Percentiles rank a stretch among this genome's conserved stretches.
phyloP scores from a whole-genome alignment of 768 basidiomycete genomes.

The Tulasnella sp. region DNA sequence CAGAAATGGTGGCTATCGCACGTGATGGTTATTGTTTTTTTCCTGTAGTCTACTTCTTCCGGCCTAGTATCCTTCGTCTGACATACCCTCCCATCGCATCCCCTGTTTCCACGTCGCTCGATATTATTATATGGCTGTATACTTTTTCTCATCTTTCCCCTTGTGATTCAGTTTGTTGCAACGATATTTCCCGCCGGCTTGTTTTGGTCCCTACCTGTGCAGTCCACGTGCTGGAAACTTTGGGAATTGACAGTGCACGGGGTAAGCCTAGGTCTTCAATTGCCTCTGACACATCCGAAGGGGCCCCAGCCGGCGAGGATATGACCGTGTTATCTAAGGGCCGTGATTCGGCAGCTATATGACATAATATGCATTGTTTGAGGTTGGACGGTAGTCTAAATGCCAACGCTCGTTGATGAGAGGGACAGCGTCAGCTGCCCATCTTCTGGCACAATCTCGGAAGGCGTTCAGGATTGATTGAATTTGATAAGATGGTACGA shows the following conservation, averaged over 20 bases:
- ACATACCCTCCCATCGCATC: neutral
- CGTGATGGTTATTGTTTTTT: neutral
- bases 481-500: neutral
- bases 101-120: neutral
- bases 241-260: neutral
- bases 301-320: neutral
- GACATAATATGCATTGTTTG: no score
- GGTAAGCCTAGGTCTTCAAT: neutral
- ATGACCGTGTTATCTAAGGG: neutral
- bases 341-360: neutral
- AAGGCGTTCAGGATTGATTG: neutral
- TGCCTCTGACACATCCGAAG: neutral
- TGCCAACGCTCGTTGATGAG: neutral
- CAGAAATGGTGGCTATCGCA: neutral
- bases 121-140: neutral
- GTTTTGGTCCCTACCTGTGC: neutral
- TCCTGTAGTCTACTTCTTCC: neutral
- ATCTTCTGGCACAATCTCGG: neutral
- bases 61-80: neutral
- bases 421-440: neutral
- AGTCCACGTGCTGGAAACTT: neutral
- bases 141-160: neutral
- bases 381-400: no score
- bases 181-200: neutral
- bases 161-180: neutral